phyloP scores from a whole-genome alignment of 2,329 filamentous ascomycete genomes.

The Trichothecium sympodiale region DNA sequence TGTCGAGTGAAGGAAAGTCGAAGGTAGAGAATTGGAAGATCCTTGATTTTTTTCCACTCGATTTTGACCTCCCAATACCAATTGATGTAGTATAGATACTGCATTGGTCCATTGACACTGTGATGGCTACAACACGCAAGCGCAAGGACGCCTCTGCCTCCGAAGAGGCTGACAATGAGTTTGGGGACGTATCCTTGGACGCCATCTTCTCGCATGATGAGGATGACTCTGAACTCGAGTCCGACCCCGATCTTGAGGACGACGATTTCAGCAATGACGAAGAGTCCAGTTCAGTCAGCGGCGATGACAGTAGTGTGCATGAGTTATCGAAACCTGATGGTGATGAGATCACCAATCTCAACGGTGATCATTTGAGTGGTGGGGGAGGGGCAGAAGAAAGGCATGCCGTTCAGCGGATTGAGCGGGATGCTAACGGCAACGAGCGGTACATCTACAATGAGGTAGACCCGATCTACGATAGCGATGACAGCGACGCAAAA shows the following conservation, averaged over 20 bases:
- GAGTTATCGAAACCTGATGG: conserved; percentile 15
- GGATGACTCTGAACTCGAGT: conserved; percentile 31
- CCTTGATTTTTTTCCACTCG: too few species aligned
- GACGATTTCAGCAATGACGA: conserved; percentile 14
- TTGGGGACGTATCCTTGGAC: conserved; percentile 38
- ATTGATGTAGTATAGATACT: not conserved
- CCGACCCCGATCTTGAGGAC: conserved; percentile 20
- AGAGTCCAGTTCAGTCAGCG: conserved; percentile 4
- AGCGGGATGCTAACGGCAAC: conserved; percentile 81
- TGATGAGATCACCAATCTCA: conserved; percentile 10
- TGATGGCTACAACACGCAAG: conserved; percentile 31
- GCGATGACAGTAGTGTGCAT: conserved; percentile 24
- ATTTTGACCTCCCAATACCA: too few species aligned
- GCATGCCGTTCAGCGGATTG: conserved; percentile 38
- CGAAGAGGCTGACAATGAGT: conserved; percentile 51
- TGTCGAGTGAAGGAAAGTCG: too few species aligned
- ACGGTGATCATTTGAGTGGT: conserved; percentile 11
- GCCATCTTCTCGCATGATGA: conserved; percentile 43
- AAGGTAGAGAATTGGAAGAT: too few species aligned
- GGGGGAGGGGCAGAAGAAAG: conserved; percentile 25
- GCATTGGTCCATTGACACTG: not conserved
- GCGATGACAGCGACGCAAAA: conserved; percentile 80
- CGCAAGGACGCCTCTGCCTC: conserved; percentile 51
- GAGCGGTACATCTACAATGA: conserved; percentile 87
- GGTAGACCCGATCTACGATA: conserved; percentile 90